Conservation (phyloP, 805 yeast genomes). For the Nakazawaea sp. region DNA sequence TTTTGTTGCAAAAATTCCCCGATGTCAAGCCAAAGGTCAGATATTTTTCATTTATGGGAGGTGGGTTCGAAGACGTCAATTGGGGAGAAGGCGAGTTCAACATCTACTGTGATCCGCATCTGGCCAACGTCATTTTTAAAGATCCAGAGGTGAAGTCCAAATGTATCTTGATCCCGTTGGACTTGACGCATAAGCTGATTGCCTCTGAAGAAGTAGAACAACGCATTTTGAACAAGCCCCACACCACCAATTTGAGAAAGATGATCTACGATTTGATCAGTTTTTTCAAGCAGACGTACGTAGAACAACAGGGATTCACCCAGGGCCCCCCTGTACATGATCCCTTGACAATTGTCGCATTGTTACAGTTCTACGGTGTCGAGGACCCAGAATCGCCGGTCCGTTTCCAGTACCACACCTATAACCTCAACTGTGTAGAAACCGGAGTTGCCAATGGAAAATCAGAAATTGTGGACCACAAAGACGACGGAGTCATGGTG, state of each 20-base stretch:
- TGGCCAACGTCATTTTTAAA: conserved; percentile 52
- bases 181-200: conserved; percentile 61
- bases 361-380: conserved; percentile 37
- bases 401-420: conserved; percentile 15
- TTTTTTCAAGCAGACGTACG: conserved; percentile 41
- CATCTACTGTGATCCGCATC: conserved; percentile 67
- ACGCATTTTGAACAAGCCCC: conserved; percentile 26
- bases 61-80: conserved; percentile 25
- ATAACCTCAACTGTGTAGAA: conserved; percentile 13
- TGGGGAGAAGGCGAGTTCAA: conserved; percentile 66
- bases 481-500: conserved; percentile 29
- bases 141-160: conserved; percentile 41
- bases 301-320: conserved; percentile 32
- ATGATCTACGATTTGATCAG: conserved; percentile 48
- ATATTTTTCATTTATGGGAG: conserved; percentile 33
- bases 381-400: conserved; percentile 12
- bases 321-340: conserved; percentile 78
- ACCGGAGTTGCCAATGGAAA: conserved; percentile 25
- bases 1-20: conserved; percentile 24
- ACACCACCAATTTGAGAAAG: conserved; percentile 39
- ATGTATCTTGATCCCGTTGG: conserved; percentile 54
- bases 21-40: conserved; percentile 22
- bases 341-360: conserved; percentile 60
- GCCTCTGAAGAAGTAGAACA: conserved; percentile 37
- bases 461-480: conserved; percentile 11